Conservation (phyloP, 2,329 filamentous ascomycete species). For the Fusarium sp. region DNA sequence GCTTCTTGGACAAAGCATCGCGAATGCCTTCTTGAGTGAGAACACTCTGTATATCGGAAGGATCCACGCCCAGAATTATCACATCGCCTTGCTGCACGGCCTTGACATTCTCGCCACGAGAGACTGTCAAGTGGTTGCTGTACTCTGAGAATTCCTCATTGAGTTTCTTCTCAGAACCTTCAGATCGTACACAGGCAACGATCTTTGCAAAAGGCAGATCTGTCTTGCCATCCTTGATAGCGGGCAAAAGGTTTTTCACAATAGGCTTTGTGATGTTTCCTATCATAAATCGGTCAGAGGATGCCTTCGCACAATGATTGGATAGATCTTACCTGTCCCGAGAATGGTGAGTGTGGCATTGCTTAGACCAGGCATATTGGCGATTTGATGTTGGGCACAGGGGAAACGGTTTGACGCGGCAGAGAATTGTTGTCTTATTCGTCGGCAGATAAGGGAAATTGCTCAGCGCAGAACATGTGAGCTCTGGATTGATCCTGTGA, state of each 20-base stretch:
- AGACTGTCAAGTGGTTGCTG: conserved; percentile 33
- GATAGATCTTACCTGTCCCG: conserved; percentile 35
- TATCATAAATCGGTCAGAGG: conserved; percentile 1
- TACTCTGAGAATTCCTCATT: conserved; percentile 37
- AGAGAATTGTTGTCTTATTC: not conserved
- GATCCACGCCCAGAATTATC: conserved; percentile 62
- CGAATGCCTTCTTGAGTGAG: conserved; percentile 54
- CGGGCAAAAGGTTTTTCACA: conserved; percentile 43
- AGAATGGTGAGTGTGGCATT: conserved; percentile 46
- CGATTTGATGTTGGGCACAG: not conserved
- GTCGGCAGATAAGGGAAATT: not conserved
- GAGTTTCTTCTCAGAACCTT: conserved; percentile 42
- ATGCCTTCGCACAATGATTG: not conserved
- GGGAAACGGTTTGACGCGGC: conserved; percentile 6
- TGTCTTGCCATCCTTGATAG: conserved; percentile 8
- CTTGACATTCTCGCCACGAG: conserved; percentile 52
- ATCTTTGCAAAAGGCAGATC: conserved; percentile 44
- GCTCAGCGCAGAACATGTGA: not conserved
- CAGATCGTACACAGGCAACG: conserved; percentile 50
- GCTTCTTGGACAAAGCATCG: conserved; percentile 58
- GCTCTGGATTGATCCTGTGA: conserved; percentile 6
- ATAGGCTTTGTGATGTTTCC: conserved; percentile 52
- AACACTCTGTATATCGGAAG: conserved; percentile 56
- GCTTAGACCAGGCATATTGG: conserved; percentile 32
- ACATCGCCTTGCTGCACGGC: conserved; percentile 55